These are phyloP conservation scores for Russula lepida DNA, from an alignment of 768 basidiomycete genomes.

Conservation along the genomic window DNA sequence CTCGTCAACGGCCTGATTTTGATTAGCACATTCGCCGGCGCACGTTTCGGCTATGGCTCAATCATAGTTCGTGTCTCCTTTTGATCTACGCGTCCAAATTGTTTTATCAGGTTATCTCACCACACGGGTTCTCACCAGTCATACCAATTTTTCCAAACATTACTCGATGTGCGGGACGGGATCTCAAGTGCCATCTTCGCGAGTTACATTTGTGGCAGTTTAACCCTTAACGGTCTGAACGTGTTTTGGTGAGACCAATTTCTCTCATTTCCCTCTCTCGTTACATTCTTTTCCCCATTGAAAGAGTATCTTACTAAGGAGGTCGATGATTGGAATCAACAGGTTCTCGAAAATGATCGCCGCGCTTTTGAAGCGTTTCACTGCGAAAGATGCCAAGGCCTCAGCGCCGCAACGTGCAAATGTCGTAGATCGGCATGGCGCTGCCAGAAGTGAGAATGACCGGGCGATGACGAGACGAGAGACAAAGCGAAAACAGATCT, in stretches of 20 bases:
- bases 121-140: conserved; percentile 37
- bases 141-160: conserved; percentile 52
- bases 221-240: conserved; percentile 64
- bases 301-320: not conserved
- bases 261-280: not conserved
- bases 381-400: conserved; percentile 17
- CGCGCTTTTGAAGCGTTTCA: conserved; percentile 56
- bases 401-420: not conserved
- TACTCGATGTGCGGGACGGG: conserved; percentile 45
- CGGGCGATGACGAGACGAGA: not conserved
- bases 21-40: conserved; percentile 56
- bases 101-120: not conserved
- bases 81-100: not conserved
- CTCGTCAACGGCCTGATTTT: conserved; percentile 65
- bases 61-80: conserved; percentile 28
- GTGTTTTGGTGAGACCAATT: conserved; percentile 54
- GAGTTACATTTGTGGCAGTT: conserved; percentile 49
- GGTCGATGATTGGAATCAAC: not conserved
- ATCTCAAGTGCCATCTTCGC: conserved; percentile 42
- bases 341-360: conserved; percentile 74
- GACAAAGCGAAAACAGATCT: not conserved
- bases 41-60: conserved; percentile 66
- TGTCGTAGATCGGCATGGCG: not conserved
- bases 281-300: not conserved
- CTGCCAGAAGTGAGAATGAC: not conserved